Evolutionary conservation across 192 early-diverging fungal species (phyloP), one percentile per base, ranked within the genome.

Genomic region (Coemansia sp.): DNA sequence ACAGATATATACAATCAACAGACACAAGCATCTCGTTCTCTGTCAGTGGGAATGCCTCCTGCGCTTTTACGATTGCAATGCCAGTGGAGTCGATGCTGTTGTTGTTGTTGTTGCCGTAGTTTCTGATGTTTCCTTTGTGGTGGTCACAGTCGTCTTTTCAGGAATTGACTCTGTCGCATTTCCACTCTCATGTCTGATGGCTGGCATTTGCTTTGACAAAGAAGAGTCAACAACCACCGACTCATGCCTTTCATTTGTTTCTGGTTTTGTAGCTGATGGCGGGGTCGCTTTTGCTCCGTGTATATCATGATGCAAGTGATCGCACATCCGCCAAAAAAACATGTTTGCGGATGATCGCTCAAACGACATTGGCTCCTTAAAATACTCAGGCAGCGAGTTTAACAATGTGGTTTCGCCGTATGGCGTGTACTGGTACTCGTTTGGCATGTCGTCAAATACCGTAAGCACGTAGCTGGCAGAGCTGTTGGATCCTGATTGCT

Each of bases 261-360:
- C 51, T 10, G 51, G 4, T 2, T 4, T 32, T 32, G 32, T 32
- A 32, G 32, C 32, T 4, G 32, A n/a, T 47, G 46, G 46, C n/a
- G n/a, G 13, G 41, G 43, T 54, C n/a, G 55, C 47, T 6, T 1
- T 42, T 37, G 32, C 9, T 41, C 40, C 3, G 26, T 39, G 15
- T 11, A 10, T 26, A 48, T 4, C 26, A 45, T 71, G 54, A 60
- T 74, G 72, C 59, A 83, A 45, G 46, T 75, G 76, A 51, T 72
- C 69, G 66, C 76, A 83, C 61, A 83, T 57, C 37, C 80, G 75
- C 80, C 80, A 83, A 58, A 66, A 75, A 67, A 83, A 83, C 80
- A 83, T 78, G 70, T 41, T 66, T 7, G 69, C 72, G 9, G 70
- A 70, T 12, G 62, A 13, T 56, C 71, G 69, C 36, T 68, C 73